Base-by-base conservation (phyloP, 2,329 filamentous ascomycete genomes). In the Fusarium sp. region DNA sequence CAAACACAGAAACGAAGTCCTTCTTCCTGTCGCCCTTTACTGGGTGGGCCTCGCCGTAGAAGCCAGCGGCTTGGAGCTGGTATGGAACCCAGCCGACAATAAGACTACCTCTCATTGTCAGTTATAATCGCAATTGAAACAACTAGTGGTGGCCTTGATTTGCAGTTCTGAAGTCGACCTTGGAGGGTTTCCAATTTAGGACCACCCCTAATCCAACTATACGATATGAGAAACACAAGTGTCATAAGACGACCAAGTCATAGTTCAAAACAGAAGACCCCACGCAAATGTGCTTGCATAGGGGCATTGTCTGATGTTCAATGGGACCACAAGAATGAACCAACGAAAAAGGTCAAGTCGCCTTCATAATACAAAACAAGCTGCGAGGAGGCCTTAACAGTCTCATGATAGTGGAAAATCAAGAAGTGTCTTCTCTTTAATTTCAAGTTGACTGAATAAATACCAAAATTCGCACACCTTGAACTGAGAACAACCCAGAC, bases 11-110 rank as follows among this genome's bases (percentile, higher is more conserved):
- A 0, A 25, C 27, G 9, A 27, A 27, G 39, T 48, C 55, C 8
- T n/a, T 14, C 8, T 43, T 3, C n/a, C 30, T 15, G 14, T 55
- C 27, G 3, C 7, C 17, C 25, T 27, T 27, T 27, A 27, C 33
- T 13, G 11, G 2, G 8, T 54, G 25, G 27, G 41, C 35, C 17
- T 39, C 19, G 1, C 33, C 47, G 15, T 62, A 57, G 19, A 51
- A 50, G 1, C 53, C 47, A 1, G 41, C 41, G 3, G 53, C 58
- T n/a, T 41, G 9, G 20, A 62, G 25, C 5, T 51, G 25, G 1
- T 40, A 62, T 1, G 41, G 39, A 4, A 40, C 20, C 17, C 17
- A 57, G 14, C 45, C 27, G 15, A 57, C 14, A 9, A 62, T 51
- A 11, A 57, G 30, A 10, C 52, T 27, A 27, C 9, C 25, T 27